Conservation (phyloP, 192 early-diverging fungal species). For the Coemansia sp. region DNA sequence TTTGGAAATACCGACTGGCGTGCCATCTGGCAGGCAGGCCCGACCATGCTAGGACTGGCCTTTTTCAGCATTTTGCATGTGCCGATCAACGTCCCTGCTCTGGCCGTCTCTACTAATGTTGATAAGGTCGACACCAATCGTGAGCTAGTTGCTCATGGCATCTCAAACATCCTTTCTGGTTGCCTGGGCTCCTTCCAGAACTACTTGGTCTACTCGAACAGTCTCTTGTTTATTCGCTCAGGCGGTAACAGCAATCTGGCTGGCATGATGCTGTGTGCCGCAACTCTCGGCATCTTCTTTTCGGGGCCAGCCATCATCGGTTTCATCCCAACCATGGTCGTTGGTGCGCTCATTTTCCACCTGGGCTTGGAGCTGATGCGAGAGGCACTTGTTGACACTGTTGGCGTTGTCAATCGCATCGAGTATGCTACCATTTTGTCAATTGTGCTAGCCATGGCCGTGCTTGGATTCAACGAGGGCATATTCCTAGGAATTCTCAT, state of each 20-base stretch:
- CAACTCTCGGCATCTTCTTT: conserved; percentile 75
- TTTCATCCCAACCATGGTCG: conserved; percentile 92
- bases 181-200: conserved; percentile 79
- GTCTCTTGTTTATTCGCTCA: conserved; percentile 88
- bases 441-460: conserved; percentile 87
- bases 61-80: conserved; percentile 98
- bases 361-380: conserved; percentile 92
- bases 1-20: conserved; percentile 67
- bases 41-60: conserved; percentile 90
- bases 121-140: conserved; percentile 89
- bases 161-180: conserved; percentile 85
- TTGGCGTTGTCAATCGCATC: conserved; percentile 76
- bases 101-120: conserved; percentile 86
- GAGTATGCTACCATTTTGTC: conserved; percentile 89
- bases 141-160: conserved; percentile 91
- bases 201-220: conserved; percentile 93
- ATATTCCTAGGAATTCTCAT: conserved; percentile 91
- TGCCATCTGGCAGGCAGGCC: conserved; percentile 67
- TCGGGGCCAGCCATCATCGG: conserved; percentile 84
- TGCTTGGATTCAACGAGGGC: conserved; percentile 95
- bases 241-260: conserved; percentile 88
- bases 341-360: conserved; percentile 95
- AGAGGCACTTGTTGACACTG: conserved; percentile 87
- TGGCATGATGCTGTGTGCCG: conserved; percentile 78
- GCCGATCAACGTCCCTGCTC: conserved; percentile 94